Base-by-base conservation (phyloP, 2,329 filamentous ascomycete genomes). In the Fusarium mangiferae region DNA sequence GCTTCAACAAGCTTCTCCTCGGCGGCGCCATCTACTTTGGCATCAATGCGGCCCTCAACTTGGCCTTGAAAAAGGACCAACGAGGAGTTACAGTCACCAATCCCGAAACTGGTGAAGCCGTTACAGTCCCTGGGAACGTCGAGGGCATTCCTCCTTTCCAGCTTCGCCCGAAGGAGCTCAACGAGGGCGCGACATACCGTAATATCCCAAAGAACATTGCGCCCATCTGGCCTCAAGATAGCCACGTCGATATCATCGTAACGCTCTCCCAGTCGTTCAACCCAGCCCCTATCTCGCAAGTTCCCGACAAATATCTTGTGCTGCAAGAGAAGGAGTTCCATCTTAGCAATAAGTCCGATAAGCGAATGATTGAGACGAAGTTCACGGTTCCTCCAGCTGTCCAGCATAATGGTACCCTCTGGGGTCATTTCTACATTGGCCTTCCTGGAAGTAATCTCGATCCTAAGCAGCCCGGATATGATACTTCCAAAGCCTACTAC, bases 361-460 rank as follows among this genome's bases (percentile, higher is more conserved):
- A 89, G 79, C 90, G 96, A 65, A 88, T 92, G 62, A 88, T 95
- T 66, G 91, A 96, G 75, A 93, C 93, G 12, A 91, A 87, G 42
- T 94, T 99, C 80, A 84, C 87, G 7, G 91, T 98, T 8, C 96
- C 96, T 6, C 86, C 87, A 70, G 87, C 90, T 46, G 95, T 97
- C 1, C 95, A 98, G 86, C 89, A 95, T 75, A 98, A 98, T 81
- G 95, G 94, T 39, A 98, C 96, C 3, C 88, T 99, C 15, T 98
- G 94, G 91, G 96, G 94, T 6, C 96, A 99, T 82, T 97, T 98
- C 83, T 98, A 95, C 78, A 86, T 98, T 69, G 94, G 91, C 17
- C 89, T 97, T 74, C 85, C 91, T 15, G 96, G 95, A 60, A 89
- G 90, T 67, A 87, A 89, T 63, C 85, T 98, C 38, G 96, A 98